These are phyloP conservation scores for Maudiozyma serrabonitensis DNA, from an alignment of 805 yeast genomes.

Conservation along the genomic window DNA sequence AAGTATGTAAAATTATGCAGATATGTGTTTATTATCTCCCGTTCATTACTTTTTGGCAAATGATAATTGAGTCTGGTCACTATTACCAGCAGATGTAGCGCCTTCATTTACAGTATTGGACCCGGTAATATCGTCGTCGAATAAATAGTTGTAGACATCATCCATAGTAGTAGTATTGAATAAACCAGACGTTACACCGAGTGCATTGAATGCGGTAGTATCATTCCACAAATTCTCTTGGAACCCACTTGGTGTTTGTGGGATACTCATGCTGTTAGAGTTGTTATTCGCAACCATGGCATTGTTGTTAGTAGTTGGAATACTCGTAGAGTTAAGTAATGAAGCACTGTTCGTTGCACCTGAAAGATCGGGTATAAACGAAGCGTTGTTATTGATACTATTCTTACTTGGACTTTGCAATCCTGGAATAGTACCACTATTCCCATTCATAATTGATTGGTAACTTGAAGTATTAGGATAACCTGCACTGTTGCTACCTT, in stretches of 20 bases:
- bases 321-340: too few relatives aligned
- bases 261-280: background rate
- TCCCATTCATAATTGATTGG: background rate
- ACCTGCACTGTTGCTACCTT: background rate
- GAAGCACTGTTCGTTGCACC: background rate
- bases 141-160: slow-evolving; percentile 23
- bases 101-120: slow-evolving; percentile 1
- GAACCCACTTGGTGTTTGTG: slow-evolving; percentile 1
- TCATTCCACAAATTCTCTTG: slow-evolving; percentile 10
- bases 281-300: background rate
- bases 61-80: background rate
- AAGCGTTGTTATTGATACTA: background rate
- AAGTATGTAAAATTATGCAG: too few relatives aligned
- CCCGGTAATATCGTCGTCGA: slow-evolving; percentile 10
- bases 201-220: slow-evolving; percentile 11
- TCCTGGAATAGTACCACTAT: background rate
- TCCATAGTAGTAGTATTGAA: slow-evolving; percentile 28
- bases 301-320: background rate
- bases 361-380: background rate
- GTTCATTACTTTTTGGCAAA: background rate
- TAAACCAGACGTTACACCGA: slow-evolving; percentile 13
- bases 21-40: background rate
- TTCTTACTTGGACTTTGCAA: background rate
- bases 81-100: background rate
- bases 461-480: background rate